Evolutionary conservation across 495 filamentous ascomycete genomes (phyloP).

Genomic region (Hypoxylon perforatum): DNA sequence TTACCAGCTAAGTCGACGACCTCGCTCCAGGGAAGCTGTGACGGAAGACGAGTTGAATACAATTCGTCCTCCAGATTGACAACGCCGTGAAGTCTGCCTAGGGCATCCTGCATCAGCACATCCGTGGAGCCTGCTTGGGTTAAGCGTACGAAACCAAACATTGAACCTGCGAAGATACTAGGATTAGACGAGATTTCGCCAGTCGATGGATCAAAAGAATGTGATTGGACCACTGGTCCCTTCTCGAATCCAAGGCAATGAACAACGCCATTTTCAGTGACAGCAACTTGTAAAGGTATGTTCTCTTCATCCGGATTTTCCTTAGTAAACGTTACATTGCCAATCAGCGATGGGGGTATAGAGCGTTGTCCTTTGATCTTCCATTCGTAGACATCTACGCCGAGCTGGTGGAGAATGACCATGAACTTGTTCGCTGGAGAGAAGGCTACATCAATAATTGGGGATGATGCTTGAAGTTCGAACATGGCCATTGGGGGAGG

Average conservation of each 20-base stretch:
- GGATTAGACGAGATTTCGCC: slow-evolving; percentile 43
- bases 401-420: slow-evolving; percentile 73
- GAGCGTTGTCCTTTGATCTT: slow-evolving; percentile 60
- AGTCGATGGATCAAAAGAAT: slow-evolving; percentile 37
- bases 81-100: slow-evolving; percentile 50
- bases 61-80: slow-evolving; percentile 45
- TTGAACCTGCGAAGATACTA: slow-evolving; percentile 43
- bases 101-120: slow-evolving; percentile 52
- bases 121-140: slow-evolving; percentile 48
- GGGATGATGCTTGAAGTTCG: slow-evolving; percentile 72
- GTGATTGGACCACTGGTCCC: slow-evolving; percentile 39
- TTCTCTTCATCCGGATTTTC: slow-evolving; percentile 26
- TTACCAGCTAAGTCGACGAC: slow-evolving; percentile 52
- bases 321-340: slow-evolving; percentile 38
- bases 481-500: slow-evolving; percentile 93
- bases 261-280: slow-evolving; percentile 42
- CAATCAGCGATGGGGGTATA: slow-evolving; percentile 42
- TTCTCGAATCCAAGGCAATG: slow-evolving; percentile 43
- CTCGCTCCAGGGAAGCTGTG: slow-evolving; percentile 64
- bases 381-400: slow-evolving; percentile 74
- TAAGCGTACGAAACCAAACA: slow-evolving; percentile 48
- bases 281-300: slow-evolving; percentile 40
- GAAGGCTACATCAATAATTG: slow-evolving; percentile 79
- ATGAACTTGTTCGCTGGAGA: slow-evolving; percentile 72
- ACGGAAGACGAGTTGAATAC: slow-evolving; percentile 51